Evolutionary conservation across 2,329 filamentous ascomycete genomes (phyloP), one percentile per base, ranked within the genome.

Genomic region (Colletotrichum liriopes): DNA sequence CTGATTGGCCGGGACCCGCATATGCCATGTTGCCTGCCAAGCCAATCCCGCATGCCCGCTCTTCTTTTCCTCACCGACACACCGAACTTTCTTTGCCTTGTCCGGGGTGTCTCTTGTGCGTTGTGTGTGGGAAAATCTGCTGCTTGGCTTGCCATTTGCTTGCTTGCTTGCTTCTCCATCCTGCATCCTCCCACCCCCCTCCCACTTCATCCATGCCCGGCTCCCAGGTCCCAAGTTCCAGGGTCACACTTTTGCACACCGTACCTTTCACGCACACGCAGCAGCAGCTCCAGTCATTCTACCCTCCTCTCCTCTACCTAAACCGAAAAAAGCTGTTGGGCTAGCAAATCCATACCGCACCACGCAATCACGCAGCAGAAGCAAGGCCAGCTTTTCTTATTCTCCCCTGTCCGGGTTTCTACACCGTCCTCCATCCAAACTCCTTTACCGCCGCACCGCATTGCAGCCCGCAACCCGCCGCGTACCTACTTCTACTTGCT

Each of bases 371-470:
- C 60, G 60, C 32, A 41, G 35, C 45, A 41, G 45, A 37, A 51
- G 60, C 47, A 52, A 63, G 60, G 47, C 16, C 71, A 62, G 43
- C 67, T 73, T 73, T 56, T 71, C 71, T 73, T 71, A 71, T 73
- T 71, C 71, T 51, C 58, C 62, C 67, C 58, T 63, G 67, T 66
- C 58, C 55, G 9, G 23, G 20, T 64, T 59, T 43, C 52, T 56
- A 49, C 60, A 60, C 60, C 59, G 39, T 60, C 49, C 71, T 61
- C 60, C 54, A 39, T 60, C 41, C 55, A 51, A 45, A 67, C 67
- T 58, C 71, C 71, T 70, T 70, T 69, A 74, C 75, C 76, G 74
- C 75, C 73, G 74, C 73, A 61, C 68, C 56, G 52, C 37, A 41
- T 67, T 61, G 69, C 65, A 49, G 51, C 39, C 62, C 65, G 35